These are phyloP conservation scores for Dillenia suffruticosa DNA, from an alignment of 164 flowering plant genomes.

Conservation along the genomic window DNA sequence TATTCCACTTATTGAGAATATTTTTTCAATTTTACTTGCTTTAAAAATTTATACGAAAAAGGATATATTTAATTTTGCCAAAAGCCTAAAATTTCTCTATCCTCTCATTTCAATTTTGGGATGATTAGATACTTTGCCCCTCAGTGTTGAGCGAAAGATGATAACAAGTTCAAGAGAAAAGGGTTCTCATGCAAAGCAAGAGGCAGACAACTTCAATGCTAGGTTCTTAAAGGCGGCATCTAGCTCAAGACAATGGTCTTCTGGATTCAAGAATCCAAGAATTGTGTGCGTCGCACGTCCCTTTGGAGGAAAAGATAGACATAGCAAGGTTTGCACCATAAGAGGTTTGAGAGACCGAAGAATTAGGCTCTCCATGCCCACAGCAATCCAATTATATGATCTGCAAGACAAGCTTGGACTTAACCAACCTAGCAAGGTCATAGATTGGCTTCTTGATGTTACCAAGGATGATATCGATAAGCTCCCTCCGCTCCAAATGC, in stretches of 20 bases:
- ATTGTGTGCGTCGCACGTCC: constrained; percentile 72
- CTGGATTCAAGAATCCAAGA: constrained; percentile 59
- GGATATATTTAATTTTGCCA: too few species aligned
- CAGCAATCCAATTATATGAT: constrained; percentile 84
- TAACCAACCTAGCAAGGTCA: constrained; percentile 82
- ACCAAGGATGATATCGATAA: constrained; percentile 68
- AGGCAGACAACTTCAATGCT: constrained; percentile 17
- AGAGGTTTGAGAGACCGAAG: constrained; percentile 78
- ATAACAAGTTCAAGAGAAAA: constrained; percentile 31
- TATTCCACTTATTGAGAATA: too few species aligned
- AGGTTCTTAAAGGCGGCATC: constrained; percentile 31
- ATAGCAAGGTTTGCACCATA: constrained; percentile 81
- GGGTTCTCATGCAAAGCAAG: constrained; percentile 31
- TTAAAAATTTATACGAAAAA: too few species aligned
- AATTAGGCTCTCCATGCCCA: constrained; percentile 80
- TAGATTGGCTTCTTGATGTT: constrained; percentile 77
- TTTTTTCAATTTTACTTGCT: too few species aligned
- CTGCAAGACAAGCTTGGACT: constrained; percentile 85
- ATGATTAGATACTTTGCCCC: too few species aligned
- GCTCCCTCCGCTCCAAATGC: constrained; percentile 71
- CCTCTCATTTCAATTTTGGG: too few species aligned
- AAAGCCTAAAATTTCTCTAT: too few species aligned
- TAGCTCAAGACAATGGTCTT: constrained; percentile 45
- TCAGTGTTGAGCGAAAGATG: constrained; percentile 36
- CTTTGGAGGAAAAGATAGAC: constrained; percentile 84